A percentile compares a stretch with the other conserved stretches of the same genome.
Evolutionary conservation across 768 basidiomycete genomes (phyloP).

Genomic region (Lentinula boryana): DNA sequence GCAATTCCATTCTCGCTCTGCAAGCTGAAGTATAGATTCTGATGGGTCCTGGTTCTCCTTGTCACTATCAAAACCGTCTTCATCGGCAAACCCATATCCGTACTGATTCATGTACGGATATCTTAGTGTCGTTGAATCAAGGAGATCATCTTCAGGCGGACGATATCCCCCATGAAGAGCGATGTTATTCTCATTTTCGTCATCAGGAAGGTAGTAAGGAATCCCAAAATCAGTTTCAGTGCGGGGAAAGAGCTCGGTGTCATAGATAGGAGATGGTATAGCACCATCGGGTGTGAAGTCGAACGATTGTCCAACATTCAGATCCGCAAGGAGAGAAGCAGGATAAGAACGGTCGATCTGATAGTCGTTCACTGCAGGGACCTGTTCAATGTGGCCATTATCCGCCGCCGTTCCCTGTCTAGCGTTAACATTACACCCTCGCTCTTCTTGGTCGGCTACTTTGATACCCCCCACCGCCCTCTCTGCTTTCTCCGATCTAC

Average conservation of each 20-base stretch:
- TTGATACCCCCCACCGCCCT: slow-evolving; percentile 3
- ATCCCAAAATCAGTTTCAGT: not conserved
- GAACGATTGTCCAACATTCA: not conserved
- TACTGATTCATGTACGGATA: not conserved
- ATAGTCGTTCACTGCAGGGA: too few relatives aligned
- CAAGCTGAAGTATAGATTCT: not conserved
- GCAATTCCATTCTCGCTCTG: not conserved
- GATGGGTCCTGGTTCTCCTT: not conserved
- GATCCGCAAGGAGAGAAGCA: not conserved
- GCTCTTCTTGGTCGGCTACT: not conserved
- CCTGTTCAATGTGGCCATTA: not conserved
- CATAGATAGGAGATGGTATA: not conserved
- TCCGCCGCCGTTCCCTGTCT: not conserved
- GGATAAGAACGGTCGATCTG: not conserved
- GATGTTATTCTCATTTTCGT: not conserved
- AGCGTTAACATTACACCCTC: not conserved
- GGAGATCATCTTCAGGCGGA: not conserved
- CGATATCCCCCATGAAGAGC: not conserved
- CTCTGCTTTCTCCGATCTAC: slow-evolving; percentile 5
- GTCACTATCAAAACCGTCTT: not conserved
- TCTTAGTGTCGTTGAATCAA: not conserved
- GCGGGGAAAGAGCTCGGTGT: not conserved
- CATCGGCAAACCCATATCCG: not conserved
- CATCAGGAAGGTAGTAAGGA: not conserved
- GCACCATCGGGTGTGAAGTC: not conserved